Conservation (phyloP, 139 green algal species). For the Yamagishiella unicocca region DNA sequence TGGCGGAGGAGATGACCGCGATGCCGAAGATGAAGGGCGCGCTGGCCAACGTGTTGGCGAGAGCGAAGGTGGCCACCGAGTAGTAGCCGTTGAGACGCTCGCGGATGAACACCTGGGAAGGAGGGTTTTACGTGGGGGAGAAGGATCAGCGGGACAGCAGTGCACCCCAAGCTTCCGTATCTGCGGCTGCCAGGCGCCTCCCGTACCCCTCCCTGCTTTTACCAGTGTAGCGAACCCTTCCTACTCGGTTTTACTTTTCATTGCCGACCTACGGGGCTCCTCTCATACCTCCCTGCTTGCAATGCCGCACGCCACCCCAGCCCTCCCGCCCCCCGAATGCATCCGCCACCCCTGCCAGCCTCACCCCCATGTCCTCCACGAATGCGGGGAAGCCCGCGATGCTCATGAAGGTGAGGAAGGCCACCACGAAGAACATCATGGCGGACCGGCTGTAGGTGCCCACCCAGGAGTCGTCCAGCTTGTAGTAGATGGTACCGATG, state of each 20-base stretch:
- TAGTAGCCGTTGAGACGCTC: slow-evolving; percentile 87
- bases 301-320: no score
- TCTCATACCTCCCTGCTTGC: no score
- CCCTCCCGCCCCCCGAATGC: no score
- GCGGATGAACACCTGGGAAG: slow-evolving; percentile 69
- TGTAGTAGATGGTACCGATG: slow-evolving; percentile 66
- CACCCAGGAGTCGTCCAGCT: slow-evolving; percentile 68
- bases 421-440: slow-evolving; percentile 78
- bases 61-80: slow-evolving; percentile 61
- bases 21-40: slow-evolving; percentile 83
- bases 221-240: no score
- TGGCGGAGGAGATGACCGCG: slow-evolving; percentile 62
- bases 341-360: neutral
- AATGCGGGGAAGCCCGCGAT: slow-evolving; percentile 81
- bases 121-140: neutral
- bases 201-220: no score
- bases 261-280: no score
- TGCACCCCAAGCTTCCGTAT: no score
- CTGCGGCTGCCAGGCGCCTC: no score
- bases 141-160: no score
- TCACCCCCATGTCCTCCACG: slow-evolving; percentile 68
- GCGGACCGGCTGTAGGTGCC: slow-evolving; percentile 64
- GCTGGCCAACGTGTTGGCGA: slow-evolving; percentile 76
- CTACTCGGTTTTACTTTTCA: no score
- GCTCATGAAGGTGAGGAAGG: slow-evolving; percentile 82